Base-by-base conservation (phyloP, 495 filamentous ascomycete genomes). In the Terfezia boudieri region DNA sequence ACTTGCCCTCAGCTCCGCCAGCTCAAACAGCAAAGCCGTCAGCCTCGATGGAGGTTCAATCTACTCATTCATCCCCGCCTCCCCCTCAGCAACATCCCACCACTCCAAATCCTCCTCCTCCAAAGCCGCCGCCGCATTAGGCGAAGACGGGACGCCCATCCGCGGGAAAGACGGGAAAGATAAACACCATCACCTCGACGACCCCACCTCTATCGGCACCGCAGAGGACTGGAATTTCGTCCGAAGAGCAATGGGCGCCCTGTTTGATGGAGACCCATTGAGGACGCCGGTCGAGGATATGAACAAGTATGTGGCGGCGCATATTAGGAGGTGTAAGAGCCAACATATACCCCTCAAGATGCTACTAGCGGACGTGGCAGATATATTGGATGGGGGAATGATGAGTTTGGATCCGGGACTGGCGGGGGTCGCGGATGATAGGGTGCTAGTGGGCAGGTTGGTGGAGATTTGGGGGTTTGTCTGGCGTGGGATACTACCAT, bases 161-260 rank as follows among this genome's bases (percentile, higher is more conserved):
- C 51, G 57, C 37, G 49, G 49, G 11, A 51, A 26, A 5, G 22
- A 17, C 12, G 49, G 49, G 11, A 51, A 51, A 51, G 49, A 63
- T 66, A 58, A 58, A 63, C 61, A 63, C 60, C 59, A 54, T 57
- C 49, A 63, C 68, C 46, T 62, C 67, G 35, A 65, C 68, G 3
- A 61, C 57, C 63, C 48, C 66, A 69, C 53, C 61, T 67, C 7
- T 65, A 86, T 84, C 59, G 81, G 94, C 78, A 77, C 76, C 6
- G 72, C 82, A 0, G 90, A 99, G 59, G 87, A 95, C 64, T 99
- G 92, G 92, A 85, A 88, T 23, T 83, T 86, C 55, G 68, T 99
- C n/a, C 90, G 89, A 59, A 81, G 83, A 0, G 86, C 86, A 57
- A 64, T 96, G n/a, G 72, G 96, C 10, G 77, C 84, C 50, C 80